phyloP scores from a whole-genome alignment of 768 basidiomycete genomes.

The Lanmaoa rubissima region DNA sequence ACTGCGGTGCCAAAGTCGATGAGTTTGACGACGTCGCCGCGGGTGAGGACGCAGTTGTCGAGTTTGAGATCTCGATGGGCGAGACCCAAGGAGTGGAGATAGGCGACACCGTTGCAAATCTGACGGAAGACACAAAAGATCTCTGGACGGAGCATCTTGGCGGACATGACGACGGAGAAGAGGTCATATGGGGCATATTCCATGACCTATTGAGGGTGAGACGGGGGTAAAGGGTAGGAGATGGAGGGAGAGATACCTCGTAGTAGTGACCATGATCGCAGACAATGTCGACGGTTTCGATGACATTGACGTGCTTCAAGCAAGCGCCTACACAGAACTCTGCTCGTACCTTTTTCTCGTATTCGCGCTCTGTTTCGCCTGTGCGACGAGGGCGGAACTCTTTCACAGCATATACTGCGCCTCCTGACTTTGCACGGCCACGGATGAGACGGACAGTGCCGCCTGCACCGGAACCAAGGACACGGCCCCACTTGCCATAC shows the following conservation, averaged over 20 bases:
- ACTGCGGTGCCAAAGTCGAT: constrained; percentile 99
- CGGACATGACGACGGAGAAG: constrained; percentile 99
- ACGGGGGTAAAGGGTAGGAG: background rate
- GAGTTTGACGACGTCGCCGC: constrained; percentile 90
- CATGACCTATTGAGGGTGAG: constrained; percentile 72
- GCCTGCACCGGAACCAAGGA: constrained; percentile 95
- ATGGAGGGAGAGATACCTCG: constrained; percentile 59
- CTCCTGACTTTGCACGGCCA: constrained; percentile 75
- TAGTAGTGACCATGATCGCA: constrained; percentile 98
- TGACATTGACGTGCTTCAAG: constrained; percentile 93
- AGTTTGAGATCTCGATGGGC: constrained; percentile 99
- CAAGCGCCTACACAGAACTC: constrained; percentile 98
- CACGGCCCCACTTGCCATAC: constrained; percentile 98
- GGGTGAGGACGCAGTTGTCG: constrained; percentile 99
- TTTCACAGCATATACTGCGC: constrained; percentile 91
- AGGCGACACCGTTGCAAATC: constrained; percentile 97
- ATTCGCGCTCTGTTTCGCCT: constrained; percentile 93
- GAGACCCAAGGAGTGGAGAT: constrained; percentile 95
- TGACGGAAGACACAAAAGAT: constrained; percentile 99
- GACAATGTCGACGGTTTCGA: constrained; percentile 97
- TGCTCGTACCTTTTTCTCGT: constrained; percentile 99
- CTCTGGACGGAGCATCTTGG: constrained; percentile 97
- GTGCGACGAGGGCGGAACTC: constrained; percentile 89
- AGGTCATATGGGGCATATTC: constrained; percentile 98
- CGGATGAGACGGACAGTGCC: constrained; percentile 97